Base-by-base conservation (phyloP, 352 stramenopile genomes). In the Salisapilia sapeloensis region DNA sequence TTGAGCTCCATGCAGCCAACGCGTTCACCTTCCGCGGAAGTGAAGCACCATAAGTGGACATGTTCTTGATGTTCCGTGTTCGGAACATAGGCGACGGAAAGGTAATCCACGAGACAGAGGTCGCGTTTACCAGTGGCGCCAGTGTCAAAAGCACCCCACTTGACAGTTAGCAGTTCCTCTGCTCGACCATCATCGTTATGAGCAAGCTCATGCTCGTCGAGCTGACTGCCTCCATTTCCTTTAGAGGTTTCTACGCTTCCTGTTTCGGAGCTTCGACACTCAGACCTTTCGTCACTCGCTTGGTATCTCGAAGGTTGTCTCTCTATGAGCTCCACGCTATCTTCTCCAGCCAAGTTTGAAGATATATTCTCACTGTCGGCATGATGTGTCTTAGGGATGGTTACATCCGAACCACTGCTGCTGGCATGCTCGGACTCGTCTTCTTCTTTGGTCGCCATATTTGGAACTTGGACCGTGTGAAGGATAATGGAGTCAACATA, bases 1-100 rank as follows among this genome's bases (percentile, higher is more conserved):
- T 76, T 77, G 29, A 86, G 61, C 22, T 56, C 56, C 51, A 76
- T 69, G 46, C 70, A 86, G 28, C 70, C 70, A n/a, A 86, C 67
- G 32, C 56, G 60, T n/a, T 77, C 59, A 11, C 70, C 70, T 13
- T 81, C 66, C 13, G 56, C 58, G 15, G 66, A 74, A 24, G 70
- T 79, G 25, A 83, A 74, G 48, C 66, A 82, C 70, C 70, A 86
- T 32, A 81, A 40, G 38, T 80, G 57, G 13, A 83, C 53, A 15
- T 49, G 46, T 36, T 76, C 49, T 5, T 67, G 38, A 33, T 57
- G 52, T 7, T 76, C 56, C 15, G 62, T 64, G 46, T 74, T 65
- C 0, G 65, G 65, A 10, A 85, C 44, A 22, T 53, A 60, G n/a
- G 66, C 63, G 28, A 70, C 56, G 6, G 61, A 79, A 6, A 77